phyloP scores from a whole-genome alignment of 257 asterid species.

The Solanum phureja region DNA sequence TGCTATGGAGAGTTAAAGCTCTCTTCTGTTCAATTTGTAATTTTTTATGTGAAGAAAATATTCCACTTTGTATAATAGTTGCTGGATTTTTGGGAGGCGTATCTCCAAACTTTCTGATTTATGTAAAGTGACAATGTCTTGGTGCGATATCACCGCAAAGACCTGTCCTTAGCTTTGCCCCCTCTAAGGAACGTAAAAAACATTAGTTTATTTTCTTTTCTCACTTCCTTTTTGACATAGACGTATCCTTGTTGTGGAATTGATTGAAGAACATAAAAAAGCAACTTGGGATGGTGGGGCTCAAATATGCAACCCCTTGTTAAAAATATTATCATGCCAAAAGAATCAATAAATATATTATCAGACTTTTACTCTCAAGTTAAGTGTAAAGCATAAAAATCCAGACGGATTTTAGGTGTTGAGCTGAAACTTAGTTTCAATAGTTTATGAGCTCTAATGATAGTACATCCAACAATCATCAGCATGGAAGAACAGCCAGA shows the following conservation, averaged over 20 bases:
- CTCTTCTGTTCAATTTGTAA: neutral
- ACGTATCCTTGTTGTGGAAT: neutral
- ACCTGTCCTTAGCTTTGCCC: neutral
- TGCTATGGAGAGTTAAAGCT: neutral
- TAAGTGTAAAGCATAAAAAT: neutral
- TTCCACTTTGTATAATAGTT: neutral
- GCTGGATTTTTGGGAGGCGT: neutral
- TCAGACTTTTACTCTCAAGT: neutral
- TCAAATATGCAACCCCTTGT: neutral
- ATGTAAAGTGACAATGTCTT: neutral
- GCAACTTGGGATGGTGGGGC: neutral
- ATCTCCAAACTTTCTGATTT: neutral
- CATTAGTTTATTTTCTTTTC: neutral
- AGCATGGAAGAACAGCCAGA: neutral
- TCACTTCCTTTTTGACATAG: neutral
- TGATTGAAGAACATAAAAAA: neutral
- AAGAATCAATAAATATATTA: neutral
- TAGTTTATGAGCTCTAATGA: neutral
- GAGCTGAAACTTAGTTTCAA: neutral
- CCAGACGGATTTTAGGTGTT: neutral
- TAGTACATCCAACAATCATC: neutral
- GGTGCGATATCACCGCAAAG: neutral
- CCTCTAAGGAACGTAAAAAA: neutral
- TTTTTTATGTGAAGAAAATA: neutral
- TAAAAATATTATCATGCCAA: neutral